Evolutionary conservation across 768 basidiomycete species (phyloP).

Genomic region (Auriculariales sp.): DNA sequence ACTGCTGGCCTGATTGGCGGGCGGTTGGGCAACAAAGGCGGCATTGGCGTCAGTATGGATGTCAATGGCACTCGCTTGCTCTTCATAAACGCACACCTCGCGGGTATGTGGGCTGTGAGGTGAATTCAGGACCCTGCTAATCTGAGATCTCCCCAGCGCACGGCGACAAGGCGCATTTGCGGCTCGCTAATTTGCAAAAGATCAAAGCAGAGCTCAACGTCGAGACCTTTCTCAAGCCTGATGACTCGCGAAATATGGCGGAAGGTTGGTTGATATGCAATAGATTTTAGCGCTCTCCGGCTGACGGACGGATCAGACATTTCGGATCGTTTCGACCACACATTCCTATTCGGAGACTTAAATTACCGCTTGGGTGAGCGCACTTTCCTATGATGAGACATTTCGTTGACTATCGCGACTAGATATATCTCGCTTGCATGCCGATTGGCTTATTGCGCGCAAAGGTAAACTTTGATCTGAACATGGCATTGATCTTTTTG

Average conservation of each 20-base stretch:
- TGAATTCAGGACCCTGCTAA: neutral
- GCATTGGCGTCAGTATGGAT: slow-evolving; percentile 80
- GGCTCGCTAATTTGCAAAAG: slow-evolving; percentile 77
- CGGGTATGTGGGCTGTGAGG: slow-evolving; percentile 32
- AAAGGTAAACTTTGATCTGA: slow-evolving; percentile 42
- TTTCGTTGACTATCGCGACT: neutral
- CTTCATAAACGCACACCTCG: slow-evolving; percentile 84
- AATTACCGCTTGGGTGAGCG: slow-evolving; percentile 55
- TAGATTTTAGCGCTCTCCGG: slow-evolving; percentile 1
- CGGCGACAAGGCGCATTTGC: slow-evolving; percentile 57
- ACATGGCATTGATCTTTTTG: neutral
- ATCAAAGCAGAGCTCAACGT: slow-evolving; percentile 80
- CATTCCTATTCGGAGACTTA: slow-evolving; percentile 81
- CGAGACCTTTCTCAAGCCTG: slow-evolving; percentile 54
- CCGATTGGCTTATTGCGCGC: slow-evolving; percentile 82
- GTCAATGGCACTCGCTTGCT: slow-evolving; percentile 70
- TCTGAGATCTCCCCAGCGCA: slow-evolving; percentile 34
- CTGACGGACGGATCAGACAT: slow-evolving; percentile 33
- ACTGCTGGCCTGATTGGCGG: slow-evolving; percentile 85
- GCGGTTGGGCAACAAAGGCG: slow-evolving; percentile 84
- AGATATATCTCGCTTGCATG: slow-evolving; percentile 78
- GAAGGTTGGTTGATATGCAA: slow-evolving; percentile 37
- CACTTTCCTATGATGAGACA: neutral
- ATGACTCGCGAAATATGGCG: slow-evolving; percentile 50
- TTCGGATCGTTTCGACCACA: slow-evolving; percentile 79